Evolutionary conservation across 2,329 filamentous ascomycete genomes (phyloP).

Genomic region (Cladophialophora bantiana): DNA sequence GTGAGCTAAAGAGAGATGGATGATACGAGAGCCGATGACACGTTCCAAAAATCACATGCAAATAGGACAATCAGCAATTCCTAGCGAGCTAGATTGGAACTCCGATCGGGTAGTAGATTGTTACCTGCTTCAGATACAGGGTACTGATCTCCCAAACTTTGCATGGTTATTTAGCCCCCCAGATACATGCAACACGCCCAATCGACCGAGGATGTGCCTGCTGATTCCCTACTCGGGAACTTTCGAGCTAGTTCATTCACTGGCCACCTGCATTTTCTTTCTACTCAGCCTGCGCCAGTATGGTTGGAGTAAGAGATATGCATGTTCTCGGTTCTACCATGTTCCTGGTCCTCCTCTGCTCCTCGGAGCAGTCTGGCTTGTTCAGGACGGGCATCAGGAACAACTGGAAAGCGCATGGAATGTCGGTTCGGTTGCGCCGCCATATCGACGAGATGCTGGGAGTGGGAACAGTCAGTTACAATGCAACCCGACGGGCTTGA

Average conservation of each 20-base stretch:
- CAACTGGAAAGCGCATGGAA: not conserved
- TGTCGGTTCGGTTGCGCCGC: slow-evolving; percentile 7
- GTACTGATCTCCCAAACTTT: not conserved
- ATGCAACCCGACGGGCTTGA: not conserved
- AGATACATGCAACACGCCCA: not conserved
- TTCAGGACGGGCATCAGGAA: not conserved
- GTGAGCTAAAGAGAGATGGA: slow-evolving; percentile 2
- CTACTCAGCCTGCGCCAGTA: not conserved
- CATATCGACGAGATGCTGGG: slow-evolving; percentile 10
- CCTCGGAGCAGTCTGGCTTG: slow-evolving; percentile 13
- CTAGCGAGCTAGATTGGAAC: not conserved
- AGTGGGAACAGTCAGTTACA: not conserved
- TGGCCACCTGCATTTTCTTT: not conserved
- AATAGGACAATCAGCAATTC: not conserved
- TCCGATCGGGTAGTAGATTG: not conserved
- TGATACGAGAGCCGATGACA: not conserved
- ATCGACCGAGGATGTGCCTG: not conserved
- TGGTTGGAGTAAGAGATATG: slow-evolving; percentile 7
- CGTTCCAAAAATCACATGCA: not conserved
- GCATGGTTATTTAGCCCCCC: not conserved
- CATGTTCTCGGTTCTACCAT: not conserved
- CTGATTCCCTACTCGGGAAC: not conserved
- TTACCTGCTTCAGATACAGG: not conserved
- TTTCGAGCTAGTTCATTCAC: not conserved
- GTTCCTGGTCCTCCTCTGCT: slow-evolving; percentile 5